Conservation (phyloP, 352 stramenopile species). For the Halophytophthora polymorphica region DNA sequence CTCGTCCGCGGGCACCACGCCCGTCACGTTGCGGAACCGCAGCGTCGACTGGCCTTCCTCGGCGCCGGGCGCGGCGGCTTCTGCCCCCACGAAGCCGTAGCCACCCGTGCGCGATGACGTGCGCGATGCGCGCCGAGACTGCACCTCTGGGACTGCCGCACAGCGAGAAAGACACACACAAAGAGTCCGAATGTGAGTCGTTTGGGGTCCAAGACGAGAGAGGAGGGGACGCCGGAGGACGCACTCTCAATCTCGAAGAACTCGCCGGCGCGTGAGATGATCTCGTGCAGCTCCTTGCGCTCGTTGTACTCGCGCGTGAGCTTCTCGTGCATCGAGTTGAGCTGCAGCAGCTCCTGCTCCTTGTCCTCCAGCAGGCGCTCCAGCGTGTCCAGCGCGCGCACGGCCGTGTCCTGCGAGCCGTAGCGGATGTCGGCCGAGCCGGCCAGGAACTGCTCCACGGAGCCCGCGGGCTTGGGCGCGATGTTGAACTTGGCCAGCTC, state of each 20-base stretch:
- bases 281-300: conserved; percentile 85
- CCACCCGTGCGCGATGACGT: conserved; percentile 50
- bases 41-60: conserved; percentile 55
- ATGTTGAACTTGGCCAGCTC: conserved; percentile 96
- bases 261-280: conserved; percentile 71
- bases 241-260: conserved; percentile 86
- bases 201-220: neutral
- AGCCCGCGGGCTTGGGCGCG: conserved; percentile 57
- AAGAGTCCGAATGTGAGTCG: neutral
- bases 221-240: conserved; percentile 6
- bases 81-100: conserved; percentile 47
- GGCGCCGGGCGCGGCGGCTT: conserved; percentile 2
- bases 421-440: conserved; percentile 76
- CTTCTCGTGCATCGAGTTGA: conserved; percentile 98
- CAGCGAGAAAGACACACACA: conserved; percentile 9
- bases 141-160: conserved; percentile 50
- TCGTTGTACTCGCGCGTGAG: conserved; percentile 98
- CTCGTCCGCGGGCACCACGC: conserved; percentile 92
- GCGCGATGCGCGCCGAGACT: conserved; percentile 47
- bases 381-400: conserved; percentile 91
- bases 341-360: conserved; percentile 94
- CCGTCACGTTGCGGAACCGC: conserved; percentile 93
- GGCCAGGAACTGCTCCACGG: conserved; percentile 74
- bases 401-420: conserved; percentile 75
- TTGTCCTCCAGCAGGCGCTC: conserved; percentile 96